Evolutionary conservation across 441 rosid species (phyloP).

Genomic region (Eruca vesicaria): DNA sequence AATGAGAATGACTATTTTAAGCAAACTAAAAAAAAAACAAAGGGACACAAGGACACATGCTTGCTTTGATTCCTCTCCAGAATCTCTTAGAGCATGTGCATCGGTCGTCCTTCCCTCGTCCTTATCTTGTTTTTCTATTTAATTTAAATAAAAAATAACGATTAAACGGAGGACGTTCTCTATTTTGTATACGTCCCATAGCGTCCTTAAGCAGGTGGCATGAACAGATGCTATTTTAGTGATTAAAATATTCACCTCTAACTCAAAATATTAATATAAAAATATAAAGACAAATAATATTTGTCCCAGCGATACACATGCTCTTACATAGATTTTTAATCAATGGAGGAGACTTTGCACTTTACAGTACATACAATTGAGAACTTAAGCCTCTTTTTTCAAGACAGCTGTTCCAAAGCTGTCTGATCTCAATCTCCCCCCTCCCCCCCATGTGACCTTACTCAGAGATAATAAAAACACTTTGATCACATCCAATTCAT

Average conservation of each 20-base stretch:
- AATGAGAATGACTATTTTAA: neutral
- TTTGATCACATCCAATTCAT: constrained; percentile 19
- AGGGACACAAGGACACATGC: constrained; percentile 18
- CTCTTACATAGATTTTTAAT: constrained; percentile 15
- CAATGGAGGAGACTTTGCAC: constrained; percentile 32
- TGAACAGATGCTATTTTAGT: no score
- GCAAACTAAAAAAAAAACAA: neutral
- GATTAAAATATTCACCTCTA: no score
- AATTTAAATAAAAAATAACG: no score
- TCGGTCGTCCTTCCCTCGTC: no score
- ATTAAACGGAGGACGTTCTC: no score
- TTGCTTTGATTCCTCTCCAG: constrained; percentile 27
- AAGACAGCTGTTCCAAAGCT: constrained; percentile 21
- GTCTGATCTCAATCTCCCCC: constrained; percentile 10
- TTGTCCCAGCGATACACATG: no score
- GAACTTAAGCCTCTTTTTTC: constrained; percentile 16
- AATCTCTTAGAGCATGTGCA: no score
- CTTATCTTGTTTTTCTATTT: no score
- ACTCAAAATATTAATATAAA: no score
- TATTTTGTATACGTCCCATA: no score
- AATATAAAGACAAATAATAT: no score
- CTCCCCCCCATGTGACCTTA: constrained; percentile 14
- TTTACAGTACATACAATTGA: constrained; percentile 29
- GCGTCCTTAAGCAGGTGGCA: no score
- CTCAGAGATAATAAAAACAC: constrained; percentile 15